These are phyloP conservation scores for Lizanozyma gosingica DNA, from an alignment of 1,139 yeast species.

Conservation along the genomic window DNA sequence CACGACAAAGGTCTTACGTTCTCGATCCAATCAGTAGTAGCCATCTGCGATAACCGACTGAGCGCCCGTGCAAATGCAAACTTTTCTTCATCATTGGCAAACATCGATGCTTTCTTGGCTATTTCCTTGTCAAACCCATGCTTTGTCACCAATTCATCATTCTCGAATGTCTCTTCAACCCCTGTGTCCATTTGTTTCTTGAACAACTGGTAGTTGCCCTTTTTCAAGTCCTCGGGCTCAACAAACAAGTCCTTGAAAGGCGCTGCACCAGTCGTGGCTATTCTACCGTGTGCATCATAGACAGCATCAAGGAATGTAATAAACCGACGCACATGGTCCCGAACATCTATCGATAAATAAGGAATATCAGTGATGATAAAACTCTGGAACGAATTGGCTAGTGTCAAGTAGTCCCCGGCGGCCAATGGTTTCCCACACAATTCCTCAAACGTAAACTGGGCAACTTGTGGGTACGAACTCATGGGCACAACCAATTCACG, in stretches of 20 bases:
- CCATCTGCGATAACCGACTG: conserved; percentile 86
- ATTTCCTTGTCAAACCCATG: conserved; percentile 70
- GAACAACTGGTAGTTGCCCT: conserved; percentile 45
- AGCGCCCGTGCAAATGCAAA: conserved; percentile 96
- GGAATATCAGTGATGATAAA: conserved; percentile 91
- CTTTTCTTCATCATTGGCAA: conserved; percentile 83
- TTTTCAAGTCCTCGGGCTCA: conserved; percentile 61
- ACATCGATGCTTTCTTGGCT: conserved; percentile 74
- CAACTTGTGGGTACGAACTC: conserved; percentile 72
- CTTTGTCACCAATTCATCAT: conserved; percentile 55
- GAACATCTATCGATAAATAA: conserved; percentile 60
- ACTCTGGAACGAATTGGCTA: conserved; percentile 70
- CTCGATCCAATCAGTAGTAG: conserved; percentile 87
- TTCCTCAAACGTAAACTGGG: conserved; percentile 79
- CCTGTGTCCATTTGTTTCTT: conserved; percentile 25
- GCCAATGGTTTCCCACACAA: conserved; percentile 81
- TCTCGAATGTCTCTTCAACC: conserved; percentile 35
- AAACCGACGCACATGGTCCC: conserved; percentile 83
- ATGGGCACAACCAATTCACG: conserved; percentile 67
- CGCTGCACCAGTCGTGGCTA: conserved; percentile 85
- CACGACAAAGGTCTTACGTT: too few relatives aligned
- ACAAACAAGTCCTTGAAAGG: conserved; percentile 80
- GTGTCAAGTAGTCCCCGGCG: conserved; percentile 89
- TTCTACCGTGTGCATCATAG: conserved; percentile 77
- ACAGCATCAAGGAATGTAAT: conserved; percentile 93